A percentile compares a stretch with the other conserved stretches of the same genome.
Evolutionary conservation across 495 filamentous ascomycete genomes (phyloP).

Genomic region (Parmelia sp.): DNA sequence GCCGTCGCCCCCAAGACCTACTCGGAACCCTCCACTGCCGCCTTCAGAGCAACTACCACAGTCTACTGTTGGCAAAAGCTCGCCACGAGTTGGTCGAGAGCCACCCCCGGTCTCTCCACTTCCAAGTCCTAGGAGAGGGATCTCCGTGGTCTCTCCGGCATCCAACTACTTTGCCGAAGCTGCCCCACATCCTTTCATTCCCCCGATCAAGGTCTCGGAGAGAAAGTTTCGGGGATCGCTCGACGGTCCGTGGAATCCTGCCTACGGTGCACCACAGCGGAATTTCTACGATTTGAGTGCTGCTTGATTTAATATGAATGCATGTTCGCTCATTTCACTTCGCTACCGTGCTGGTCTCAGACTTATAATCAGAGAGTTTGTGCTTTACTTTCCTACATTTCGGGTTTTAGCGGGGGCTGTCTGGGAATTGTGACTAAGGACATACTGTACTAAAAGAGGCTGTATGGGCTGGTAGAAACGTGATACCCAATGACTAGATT

Average conservation of each 20-base stretch:
- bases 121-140: slow-evolving; percentile 12
- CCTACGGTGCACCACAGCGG: slow-evolving; percentile 12
- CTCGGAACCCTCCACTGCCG: slow-evolving; percentile 11
- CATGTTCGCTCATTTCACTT: neutral
- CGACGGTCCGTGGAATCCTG: slow-evolving; percentile 23
- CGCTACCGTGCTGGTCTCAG: neutral
- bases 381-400: neutral
- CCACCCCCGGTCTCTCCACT: slow-evolving; percentile 7
- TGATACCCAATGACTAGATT: neutral
- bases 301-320: neutral
- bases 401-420: neutral
- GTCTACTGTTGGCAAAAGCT: neutral
- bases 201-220: slow-evolving; percentile 22
- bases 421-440: neutral
- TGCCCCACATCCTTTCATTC: slow-evolving; percentile 22
- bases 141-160: slow-evolving; percentile 13
- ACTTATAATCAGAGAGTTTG: neutral
- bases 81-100: slow-evolving; percentile 15
- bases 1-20: slow-evolving; percentile 3
- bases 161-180: slow-evolving; percentile 11
- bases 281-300: slow-evolving; percentile 16
- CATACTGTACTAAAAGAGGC: neutral
- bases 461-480: neutral
- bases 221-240: slow-evolving; percentile 18
- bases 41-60: slow-evolving; percentile 6